Evolutionary conservation across 768 basidiomycete genomes (phyloP).

Genomic region (Leccinum uliginosum): DNA sequence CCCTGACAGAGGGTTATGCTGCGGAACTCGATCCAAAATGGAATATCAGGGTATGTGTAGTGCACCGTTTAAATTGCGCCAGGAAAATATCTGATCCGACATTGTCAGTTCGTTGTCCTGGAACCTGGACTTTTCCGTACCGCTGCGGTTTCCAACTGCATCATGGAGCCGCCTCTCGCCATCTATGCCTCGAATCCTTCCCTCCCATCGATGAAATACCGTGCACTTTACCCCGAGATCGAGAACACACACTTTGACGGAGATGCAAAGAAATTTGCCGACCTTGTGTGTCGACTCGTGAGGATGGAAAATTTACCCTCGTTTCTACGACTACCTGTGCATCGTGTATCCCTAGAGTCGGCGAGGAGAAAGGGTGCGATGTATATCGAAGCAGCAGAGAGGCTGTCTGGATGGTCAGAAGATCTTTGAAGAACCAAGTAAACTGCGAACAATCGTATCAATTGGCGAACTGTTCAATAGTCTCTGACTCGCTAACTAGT

Average conservation of each 20-base stretch:
- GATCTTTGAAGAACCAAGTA: constrained; percentile 15
- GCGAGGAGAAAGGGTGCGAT: constrained; percentile 18
- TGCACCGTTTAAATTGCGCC: neutral
- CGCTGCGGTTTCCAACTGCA: constrained; percentile 6
- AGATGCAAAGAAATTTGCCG: constrained; percentile 22
- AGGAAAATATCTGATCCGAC: neutral
- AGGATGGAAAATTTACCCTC: constrained; percentile 14
- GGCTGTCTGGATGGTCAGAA: constrained; percentile 20
- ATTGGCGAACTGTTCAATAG: neutral
- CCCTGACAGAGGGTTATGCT: constrained; percentile 28
- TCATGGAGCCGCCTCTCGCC: constrained; percentile 12
- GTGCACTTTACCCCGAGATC: constrained; percentile 16
- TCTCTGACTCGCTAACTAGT: neutral
- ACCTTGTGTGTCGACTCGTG: constrained; percentile 15
- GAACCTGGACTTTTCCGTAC: constrained; percentile 27
- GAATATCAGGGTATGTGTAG: constrained; percentile 32
- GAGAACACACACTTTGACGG: constrained; percentile 19
- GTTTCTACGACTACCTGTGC: constrained; percentile 22
- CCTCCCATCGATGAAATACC: constrained; percentile 22
- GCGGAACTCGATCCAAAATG: constrained; percentile 33
- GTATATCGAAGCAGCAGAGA: constrained; percentile 20
- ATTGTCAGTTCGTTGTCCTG: constrained; percentile 17
- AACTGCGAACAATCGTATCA: neutral
- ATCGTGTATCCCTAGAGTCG: constrained; percentile 20
- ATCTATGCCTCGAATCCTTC: constrained; percentile 24